Percentiles rank a stretch among this genome's conserved stretches.
phyloP scores from a whole-genome alignment of 768 basidiomycete genomes.

The Lenzites betulinus region DNA sequence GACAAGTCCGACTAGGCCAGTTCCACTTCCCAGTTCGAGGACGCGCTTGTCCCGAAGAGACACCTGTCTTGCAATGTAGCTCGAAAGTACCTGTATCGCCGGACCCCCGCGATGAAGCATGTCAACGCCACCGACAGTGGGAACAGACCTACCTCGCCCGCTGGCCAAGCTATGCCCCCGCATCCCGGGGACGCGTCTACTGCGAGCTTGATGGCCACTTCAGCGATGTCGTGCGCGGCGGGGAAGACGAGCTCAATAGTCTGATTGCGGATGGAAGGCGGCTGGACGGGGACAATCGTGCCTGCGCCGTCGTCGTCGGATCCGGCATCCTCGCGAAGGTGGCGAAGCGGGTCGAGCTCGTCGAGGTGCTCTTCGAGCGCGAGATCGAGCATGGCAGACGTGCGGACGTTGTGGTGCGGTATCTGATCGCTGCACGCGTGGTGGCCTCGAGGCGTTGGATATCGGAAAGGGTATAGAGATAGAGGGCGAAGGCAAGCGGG shows the following conservation, averaged over 20 bases:
- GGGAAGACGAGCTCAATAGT: constrained; percentile 50
- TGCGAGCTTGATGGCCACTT: constrained; percentile 50
- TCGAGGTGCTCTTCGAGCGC: constrained; percentile 58
- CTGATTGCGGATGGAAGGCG: constrained; percentile 50
- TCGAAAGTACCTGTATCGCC: constrained; percentile 65
- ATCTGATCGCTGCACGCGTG: constrained; percentile 1
- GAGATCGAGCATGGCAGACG: constrained; percentile 36
- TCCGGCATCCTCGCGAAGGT: constrained; percentile 48
- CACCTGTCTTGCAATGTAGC: constrained; percentile 66
- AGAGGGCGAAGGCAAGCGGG: not conserved
- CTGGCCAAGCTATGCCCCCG: constrained; percentile 91
- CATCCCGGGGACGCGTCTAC: constrained; percentile 87
- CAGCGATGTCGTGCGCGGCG: constrained; percentile 32
- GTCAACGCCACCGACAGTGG: constrained; percentile 4
- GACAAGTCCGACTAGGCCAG: constrained; percentile 89
- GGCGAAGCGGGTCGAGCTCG: constrained; percentile 58
- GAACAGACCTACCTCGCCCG: constrained; percentile 67
- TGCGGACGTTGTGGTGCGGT: not conserved
- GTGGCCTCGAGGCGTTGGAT: constrained; percentile 4
- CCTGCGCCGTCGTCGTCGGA: constrained; percentile 32
- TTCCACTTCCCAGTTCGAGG: constrained; percentile 88
- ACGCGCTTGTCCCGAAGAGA: constrained; percentile 59
- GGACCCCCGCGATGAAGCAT: not conserved
- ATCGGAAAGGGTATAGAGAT: constrained; percentile 1
- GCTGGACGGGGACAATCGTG: constrained; percentile 54